Evolutionary conservation across 345 rosid species (phyloP).

Genomic region (Clarkia xantiana): DNA sequence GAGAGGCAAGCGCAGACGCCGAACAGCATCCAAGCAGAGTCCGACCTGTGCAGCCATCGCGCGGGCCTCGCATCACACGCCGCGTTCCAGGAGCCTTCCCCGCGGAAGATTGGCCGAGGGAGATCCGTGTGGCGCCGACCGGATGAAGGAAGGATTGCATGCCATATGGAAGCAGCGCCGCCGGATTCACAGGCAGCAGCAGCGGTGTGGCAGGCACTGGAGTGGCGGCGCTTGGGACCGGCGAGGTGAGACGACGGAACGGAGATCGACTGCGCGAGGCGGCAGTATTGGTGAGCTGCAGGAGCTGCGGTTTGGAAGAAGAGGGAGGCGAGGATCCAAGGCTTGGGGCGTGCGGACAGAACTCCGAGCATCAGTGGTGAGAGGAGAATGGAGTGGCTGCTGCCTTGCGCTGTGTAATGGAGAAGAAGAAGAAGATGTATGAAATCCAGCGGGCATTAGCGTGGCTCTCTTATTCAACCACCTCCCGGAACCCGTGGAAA

Average conservation of each 20-base stretch:
- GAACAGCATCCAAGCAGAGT: constrained; percentile 57
- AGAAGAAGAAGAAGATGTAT: no score
- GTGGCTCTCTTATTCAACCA: no score
- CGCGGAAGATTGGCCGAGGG: constrained; percentile 20
- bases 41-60: constrained; percentile 54
- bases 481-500: no score
- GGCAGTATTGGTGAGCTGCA: constrained; percentile 19
- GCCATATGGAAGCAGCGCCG: constrained; percentile 50
- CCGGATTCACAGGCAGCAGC: constrained; percentile 11
- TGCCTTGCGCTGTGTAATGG: not conserved
- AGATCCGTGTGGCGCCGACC: constrained; percentile 7
- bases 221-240: constrained; percentile 22
- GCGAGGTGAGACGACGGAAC: constrained; percentile 8
- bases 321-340: constrained; percentile 36
- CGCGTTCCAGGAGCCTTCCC: constrained; percentile 74
- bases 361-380: constrained; percentile 46
- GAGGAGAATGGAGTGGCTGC: not conserved
- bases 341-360: constrained; percentile 49
- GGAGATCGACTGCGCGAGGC: constrained; percentile 13
- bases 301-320: constrained; percentile 19
- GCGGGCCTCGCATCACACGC: constrained; percentile 70
- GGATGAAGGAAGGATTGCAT: constrained; percentile 34
- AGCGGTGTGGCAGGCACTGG: constrained; percentile 18
- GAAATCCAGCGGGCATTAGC: no score
- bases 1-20: constrained; percentile 47